A percentile compares a stretch with the other conserved stretches of the same genome.
These are phyloP conservation scores for Ceratobasidium sp. DNA, from an alignment of 1,284 basidiomycete species.

Conservation along the genomic window DNA sequence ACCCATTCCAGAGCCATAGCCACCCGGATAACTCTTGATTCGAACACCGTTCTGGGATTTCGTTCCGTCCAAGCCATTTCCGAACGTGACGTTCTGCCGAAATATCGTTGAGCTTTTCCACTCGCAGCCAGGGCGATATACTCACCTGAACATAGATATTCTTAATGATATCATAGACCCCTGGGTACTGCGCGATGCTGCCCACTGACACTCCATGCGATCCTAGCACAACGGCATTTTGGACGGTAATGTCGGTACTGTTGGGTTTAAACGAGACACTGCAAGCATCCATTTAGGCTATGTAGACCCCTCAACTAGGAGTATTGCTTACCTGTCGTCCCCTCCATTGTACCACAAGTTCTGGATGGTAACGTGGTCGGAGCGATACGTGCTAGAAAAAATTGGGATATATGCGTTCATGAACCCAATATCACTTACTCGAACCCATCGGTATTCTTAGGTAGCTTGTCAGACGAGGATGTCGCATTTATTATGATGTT, in stretches of 20 bases:
- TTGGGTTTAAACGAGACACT: slow-evolving; percentile 38
- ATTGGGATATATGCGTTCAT: neutral
- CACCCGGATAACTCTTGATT: slow-evolving; percentile 37
- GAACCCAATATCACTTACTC: slow-evolving; percentile 15
- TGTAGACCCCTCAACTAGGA: neutral
- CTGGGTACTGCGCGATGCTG: slow-evolving; percentile 36
- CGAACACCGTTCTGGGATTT: slow-evolving; percentile 35
- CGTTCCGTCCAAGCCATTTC: slow-evolving; percentile 23
- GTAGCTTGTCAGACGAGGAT: neutral
- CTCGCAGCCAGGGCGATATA: neutral
- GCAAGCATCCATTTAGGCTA: neutral
- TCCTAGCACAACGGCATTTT: slow-evolving; percentile 20
- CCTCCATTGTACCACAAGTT: slow-evolving; percentile 32
- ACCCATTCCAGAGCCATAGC: slow-evolving; percentile 34
- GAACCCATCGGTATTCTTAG: slow-evolving; percentile 36
- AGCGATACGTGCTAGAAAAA: slow-evolving; percentile 31
- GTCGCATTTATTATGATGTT: slow-evolving; percentile 25
- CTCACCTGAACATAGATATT: slow-evolving; percentile 34
- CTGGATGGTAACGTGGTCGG: slow-evolving; percentile 29
- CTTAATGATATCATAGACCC: slow-evolving; percentile 36
- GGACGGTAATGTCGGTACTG: slow-evolving; percentile 29
- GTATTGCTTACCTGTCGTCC: slow-evolving; percentile 14
- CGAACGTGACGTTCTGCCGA: slow-evolving; percentile 18
- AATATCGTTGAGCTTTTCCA: neutral
- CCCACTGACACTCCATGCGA: slow-evolving; percentile 37